Evolutionary conservation across 140 eudicot species (phyloP).

Genomic region (Bidens hawaiensis): DNA sequence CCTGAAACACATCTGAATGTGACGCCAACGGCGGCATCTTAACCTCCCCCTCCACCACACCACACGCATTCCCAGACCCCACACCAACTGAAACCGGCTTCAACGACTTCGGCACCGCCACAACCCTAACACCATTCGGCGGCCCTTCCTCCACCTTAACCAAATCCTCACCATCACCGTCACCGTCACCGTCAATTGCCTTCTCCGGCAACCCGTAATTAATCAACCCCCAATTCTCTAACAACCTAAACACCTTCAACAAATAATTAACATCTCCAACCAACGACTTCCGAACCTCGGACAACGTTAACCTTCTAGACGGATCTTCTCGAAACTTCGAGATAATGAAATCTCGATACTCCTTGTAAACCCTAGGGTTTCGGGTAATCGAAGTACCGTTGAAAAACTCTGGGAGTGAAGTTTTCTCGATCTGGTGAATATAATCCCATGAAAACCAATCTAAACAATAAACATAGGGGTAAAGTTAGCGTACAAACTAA

Average conservation of each 20-base stretch:
- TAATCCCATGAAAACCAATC: constrained; percentile 91
- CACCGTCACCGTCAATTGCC: constrained; percentile 24
- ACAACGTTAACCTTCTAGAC: constrained; percentile 59
- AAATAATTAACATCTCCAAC: constrained; percentile 73
- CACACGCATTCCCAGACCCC: constrained; percentile 21
- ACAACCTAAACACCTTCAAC: constrained; percentile 59
- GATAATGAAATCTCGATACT: constrained; percentile 87
- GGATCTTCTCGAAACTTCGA: constrained; percentile 76
- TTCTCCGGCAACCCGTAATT: constrained; percentile 36
- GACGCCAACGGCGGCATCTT: constrained; percentile 75
- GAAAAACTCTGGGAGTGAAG: constrained; percentile 63
- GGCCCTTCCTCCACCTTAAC: constrained; percentile 96
- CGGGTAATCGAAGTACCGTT: constrained; percentile 65
- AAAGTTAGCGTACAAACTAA: too few species aligned
- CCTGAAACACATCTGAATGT: constrained; percentile 60
- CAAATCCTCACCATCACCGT: constrained; percentile 26
- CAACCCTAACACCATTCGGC: constrained; percentile 89
- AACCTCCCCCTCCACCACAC: constrained; percentile 33
- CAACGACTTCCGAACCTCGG: constrained; percentile 75
- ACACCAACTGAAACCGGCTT: constrained; percentile 44
- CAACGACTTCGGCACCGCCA: constrained; percentile 69
- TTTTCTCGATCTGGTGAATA: constrained; percentile 70
- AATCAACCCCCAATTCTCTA: constrained; percentile 84
- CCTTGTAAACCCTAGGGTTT: constrained; percentile 84
- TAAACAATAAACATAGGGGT: too few species aligned